These are phyloP conservation scores for Emmonsiellopsis sp. DNA, from an alignment of 2,329 filamentous ascomycete genomes.

Conservation along the genomic window DNA sequence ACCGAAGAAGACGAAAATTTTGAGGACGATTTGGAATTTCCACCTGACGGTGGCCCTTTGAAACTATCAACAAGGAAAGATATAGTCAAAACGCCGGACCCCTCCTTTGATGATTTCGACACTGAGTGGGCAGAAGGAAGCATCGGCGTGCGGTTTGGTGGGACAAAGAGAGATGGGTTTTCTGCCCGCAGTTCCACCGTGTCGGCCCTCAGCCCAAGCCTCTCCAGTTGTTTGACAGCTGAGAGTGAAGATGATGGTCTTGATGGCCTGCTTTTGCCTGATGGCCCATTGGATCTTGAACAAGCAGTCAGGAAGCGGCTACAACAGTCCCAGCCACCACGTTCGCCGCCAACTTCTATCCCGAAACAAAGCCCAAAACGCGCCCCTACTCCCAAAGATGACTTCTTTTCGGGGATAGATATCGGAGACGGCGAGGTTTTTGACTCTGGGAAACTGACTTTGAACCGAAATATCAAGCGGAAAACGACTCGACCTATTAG, in stretches of 20 bases:
- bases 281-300: constrained; percentile 72
- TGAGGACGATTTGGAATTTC: constrained; percentile 63
- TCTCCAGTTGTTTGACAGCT: constrained; percentile 79
- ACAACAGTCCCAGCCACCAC: constrained; percentile 37
- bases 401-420: constrained; percentile 79
- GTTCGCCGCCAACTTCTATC: constrained; percentile 20
- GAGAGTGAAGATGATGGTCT: constrained; percentile 93
- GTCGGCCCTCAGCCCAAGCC: constrained; percentile 83
- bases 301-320: constrained; percentile 62
- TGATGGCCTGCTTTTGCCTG: constrained; percentile 77
- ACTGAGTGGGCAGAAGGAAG: constrained; percentile 85
- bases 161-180: constrained; percentile 68
- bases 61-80: constrained; percentile 52
- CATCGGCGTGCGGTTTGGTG: constrained; percentile 79
- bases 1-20: constrained; percentile 54
- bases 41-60: constrained; percentile 53
- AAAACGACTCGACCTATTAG: constrained; percentile 63
- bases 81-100: constrained; percentile 54
- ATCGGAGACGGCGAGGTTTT: constrained; percentile 77
- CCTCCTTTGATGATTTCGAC: constrained; percentile 64
- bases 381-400: constrained; percentile 43
- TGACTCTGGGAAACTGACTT: constrained; percentile 65
- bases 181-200: constrained; percentile 78
- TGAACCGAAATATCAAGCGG: constrained; percentile 86
- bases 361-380: constrained; percentile 15